Conservation (phyloP, 345 rosid species). For the Ailanthus altissimus region DNA sequence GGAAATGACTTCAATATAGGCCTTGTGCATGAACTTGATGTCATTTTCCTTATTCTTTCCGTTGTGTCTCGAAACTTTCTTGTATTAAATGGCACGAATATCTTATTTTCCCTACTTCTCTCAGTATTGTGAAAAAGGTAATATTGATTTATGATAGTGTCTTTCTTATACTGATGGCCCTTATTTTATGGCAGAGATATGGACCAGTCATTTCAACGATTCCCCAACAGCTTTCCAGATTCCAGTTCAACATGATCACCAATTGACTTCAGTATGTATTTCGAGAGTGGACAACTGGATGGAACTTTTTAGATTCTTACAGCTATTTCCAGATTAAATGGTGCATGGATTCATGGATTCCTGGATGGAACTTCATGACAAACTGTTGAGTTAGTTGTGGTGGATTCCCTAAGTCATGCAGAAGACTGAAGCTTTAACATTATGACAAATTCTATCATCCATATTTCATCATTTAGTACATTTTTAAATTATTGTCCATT, state of each 20-base stretch:
- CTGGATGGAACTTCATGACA: conserved; percentile 2
- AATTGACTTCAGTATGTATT: conserved; percentile 40
- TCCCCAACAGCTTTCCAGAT: conserved; percentile 97
- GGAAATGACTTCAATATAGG: background rate
- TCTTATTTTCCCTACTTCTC: background rate
- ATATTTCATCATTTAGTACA: background rate
- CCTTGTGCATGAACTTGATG: background rate
- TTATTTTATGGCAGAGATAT: conserved; percentile 64
- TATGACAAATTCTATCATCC: background rate
- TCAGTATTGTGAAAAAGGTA: background rate
- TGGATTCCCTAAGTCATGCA: conserved; percentile 16
- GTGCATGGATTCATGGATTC: background rate
- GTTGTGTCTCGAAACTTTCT: background rate
- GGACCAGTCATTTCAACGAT: conserved; percentile 96
- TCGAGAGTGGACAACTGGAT: conserved; percentile 7
- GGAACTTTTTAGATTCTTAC: background rate
- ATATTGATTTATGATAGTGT: background rate
- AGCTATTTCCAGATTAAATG: background rate
- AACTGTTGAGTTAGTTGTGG: conserved; percentile 9
- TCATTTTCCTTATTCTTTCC: background rate
- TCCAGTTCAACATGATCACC: conserved; percentile 90
- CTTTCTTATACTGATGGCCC: background rate
- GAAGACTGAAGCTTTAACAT: conserved; percentile 10
- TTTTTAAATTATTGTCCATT: conserved; percentile 1
- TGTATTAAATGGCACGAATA: background rate